Percentiles rank a stretch among this genome's conserved stretches.
Evolutionary conservation across 768 basidiomycete genomes (phyloP).

Genomic region (Gymnopilus junonius): DNA sequence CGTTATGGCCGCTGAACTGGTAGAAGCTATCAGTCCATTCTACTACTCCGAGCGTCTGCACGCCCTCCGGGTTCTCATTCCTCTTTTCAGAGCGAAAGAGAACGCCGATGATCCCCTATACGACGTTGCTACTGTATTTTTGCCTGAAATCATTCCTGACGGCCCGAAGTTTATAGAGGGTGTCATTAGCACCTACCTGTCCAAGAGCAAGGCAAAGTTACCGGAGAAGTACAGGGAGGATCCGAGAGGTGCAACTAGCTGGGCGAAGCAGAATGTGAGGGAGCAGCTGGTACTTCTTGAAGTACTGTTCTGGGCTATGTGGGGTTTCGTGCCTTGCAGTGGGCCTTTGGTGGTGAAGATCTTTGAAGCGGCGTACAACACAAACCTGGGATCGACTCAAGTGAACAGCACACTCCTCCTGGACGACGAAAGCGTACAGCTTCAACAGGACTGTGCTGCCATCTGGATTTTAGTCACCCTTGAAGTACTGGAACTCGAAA

Average conservation of each 20-base stretch:
- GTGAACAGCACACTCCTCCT: conserved; percentile 65
- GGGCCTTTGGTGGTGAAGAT: conserved; percentile 67
- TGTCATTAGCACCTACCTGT: conserved; percentile 64
- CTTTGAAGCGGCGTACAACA: conserved; percentile 65
- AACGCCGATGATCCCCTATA: conserved; percentile 59
- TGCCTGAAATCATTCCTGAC: conserved; percentile 68
- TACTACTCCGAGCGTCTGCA: conserved; percentile 82
- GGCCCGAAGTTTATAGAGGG: conserved; percentile 62
- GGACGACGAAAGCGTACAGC: conserved; percentile 72
- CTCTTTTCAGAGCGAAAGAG: conserved; percentile 74
- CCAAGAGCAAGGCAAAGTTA: conserved; percentile 52
- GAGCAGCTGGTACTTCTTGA: conserved; percentile 86
- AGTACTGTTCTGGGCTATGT: conserved; percentile 89
- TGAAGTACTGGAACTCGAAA: conserved; percentile 83
- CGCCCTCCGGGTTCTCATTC: conserved; percentile 68
- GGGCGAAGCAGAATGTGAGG: conserved; percentile 75
- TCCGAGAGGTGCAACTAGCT: conserved; percentile 61
- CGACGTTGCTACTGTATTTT: conserved; percentile 52
- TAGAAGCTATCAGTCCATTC: conserved; percentile 79
- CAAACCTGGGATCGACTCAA: conserved; percentile 68
- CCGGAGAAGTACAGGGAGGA: conserved; percentile 51
- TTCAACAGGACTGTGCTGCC: conserved; percentile 69
- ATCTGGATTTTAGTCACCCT: conserved; percentile 81
- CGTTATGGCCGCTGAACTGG: conserved; percentile 57
- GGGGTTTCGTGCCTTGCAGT: conserved; percentile 69